Conservation (phyloP, 257 asterid genomes). For the Solanum sparsipilum region DNA sequence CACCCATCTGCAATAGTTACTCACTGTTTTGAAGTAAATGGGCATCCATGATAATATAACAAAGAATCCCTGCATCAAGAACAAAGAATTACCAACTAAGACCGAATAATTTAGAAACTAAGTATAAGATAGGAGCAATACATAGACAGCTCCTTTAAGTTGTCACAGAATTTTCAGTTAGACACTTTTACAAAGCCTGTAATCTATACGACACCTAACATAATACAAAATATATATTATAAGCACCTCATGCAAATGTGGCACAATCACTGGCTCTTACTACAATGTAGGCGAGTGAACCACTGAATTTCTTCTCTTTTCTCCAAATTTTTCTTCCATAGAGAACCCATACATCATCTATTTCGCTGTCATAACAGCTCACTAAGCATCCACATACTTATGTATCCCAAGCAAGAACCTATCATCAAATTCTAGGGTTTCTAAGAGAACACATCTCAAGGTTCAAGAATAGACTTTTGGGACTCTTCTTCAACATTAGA, state of each 20-base stretch:
- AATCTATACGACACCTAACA: background rate
- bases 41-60: conserved; percentile 99
- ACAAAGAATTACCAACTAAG: background rate
- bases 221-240: background rate
- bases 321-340: background rate
- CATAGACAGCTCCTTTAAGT: background rate
- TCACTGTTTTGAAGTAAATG: conserved; percentile 82
- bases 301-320: background rate
- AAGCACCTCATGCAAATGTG: background rate
- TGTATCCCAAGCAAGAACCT: background rate
- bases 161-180: background rate
- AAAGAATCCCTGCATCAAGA: conserved; percentile 72
- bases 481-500: background rate
- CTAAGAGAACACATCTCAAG: background rate
- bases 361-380: background rate
- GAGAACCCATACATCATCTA: background rate
- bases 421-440: background rate
- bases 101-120: background rate
- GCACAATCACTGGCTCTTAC: background rate
- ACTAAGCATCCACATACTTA: background rate
- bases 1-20: background rate
- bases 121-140: background rate
- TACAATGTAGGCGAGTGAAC: background rate
- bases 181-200: background rate
- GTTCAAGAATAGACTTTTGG: background rate